Percentiles rank a stretch among this genome's conserved stretches.
These are phyloP conservation scores for Chimonanthus praecox DNA, from an alignment of 164 flowering plant species.

Conservation along the genomic window DNA sequence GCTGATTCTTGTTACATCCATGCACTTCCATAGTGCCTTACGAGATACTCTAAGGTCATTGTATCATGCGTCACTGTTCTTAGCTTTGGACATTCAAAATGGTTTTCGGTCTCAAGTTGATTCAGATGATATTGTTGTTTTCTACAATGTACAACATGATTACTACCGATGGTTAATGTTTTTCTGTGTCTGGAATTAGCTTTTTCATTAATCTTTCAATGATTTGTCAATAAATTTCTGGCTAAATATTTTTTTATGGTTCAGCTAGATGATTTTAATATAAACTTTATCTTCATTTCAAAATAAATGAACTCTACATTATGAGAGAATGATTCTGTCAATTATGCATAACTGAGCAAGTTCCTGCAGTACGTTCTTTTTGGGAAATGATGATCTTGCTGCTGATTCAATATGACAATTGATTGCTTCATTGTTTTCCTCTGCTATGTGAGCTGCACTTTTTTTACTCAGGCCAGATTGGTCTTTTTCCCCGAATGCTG, in stretches of 20 bases:
- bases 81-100: background rate
- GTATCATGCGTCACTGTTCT: background rate
- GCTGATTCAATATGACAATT: background rate
- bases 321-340: no score
- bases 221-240: no score
- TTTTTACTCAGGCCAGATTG: background rate
- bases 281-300: no score
- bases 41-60: background rate
- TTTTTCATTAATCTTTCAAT: background rate
- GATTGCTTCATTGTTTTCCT: background rate
- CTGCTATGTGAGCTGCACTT: background rate
- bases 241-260: background rate
- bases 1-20: background rate
- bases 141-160: background rate
- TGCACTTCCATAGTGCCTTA: background rate
- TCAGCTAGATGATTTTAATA: background rate
- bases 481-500: no score
- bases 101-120: background rate
- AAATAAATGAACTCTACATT: background rate
- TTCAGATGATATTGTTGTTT: no score
- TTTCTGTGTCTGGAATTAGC: background rate
- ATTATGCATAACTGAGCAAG: no score
- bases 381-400: background rate
- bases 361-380: background rate
- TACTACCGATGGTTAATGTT: background rate